Base-by-base conservation (phyloP, 2,329 filamentous ascomycete species). In the Helotiales sp. region DNA sequence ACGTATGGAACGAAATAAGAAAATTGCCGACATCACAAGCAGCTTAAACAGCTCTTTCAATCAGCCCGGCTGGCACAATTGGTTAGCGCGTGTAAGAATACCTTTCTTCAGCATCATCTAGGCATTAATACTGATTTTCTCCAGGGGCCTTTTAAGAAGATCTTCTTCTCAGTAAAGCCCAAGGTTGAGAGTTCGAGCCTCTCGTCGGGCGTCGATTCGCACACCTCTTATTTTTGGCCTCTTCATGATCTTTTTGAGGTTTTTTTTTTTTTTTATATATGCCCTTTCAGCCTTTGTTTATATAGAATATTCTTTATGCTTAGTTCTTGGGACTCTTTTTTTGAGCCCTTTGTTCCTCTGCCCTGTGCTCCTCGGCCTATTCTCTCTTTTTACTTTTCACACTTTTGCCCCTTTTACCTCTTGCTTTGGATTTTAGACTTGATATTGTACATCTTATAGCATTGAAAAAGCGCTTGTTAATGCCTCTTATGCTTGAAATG, bases 161-260 rank as follows among this genome's bases (percentile, higher is more conserved):
- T 5, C 10, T 47, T 37, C 37, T 34, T 58, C 34, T 17, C 17
- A 1, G 13, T n/a, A 26, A 63, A 69, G 65, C 65, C 65, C 65
- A 69, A 71, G 69, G 69, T 71, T 71, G 67, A 68, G 69, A 69
- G 69, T 71, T 71, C 69, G 67, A 71, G 69, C 67, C 67, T 69
- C 69, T 68, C 67, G 65, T 71, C 65, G 67, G 69, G 69, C 69
- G 68, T 11, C 2, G 2, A 22, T n/a, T n/a, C n/a, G n/a, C n/a
- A n/a, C n/a, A 20, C 4, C 7, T 7, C 17, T 32, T 30, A 5
- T 32, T 28, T 55, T 55, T 32, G 28, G 2, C 24, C 30, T 55
- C 17, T 3, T 15, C 3, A 7, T 15, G n/a, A 3, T 30, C 49
- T 47, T 60, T 47, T 47, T 60, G 15, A 3, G 26, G 8, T 5